Evolutionary conservation across 2,329 filamentous ascomycete species (phyloP), one percentile per base, ranked within the genome.

Genomic region (Neobulgaria alba): DNA sequence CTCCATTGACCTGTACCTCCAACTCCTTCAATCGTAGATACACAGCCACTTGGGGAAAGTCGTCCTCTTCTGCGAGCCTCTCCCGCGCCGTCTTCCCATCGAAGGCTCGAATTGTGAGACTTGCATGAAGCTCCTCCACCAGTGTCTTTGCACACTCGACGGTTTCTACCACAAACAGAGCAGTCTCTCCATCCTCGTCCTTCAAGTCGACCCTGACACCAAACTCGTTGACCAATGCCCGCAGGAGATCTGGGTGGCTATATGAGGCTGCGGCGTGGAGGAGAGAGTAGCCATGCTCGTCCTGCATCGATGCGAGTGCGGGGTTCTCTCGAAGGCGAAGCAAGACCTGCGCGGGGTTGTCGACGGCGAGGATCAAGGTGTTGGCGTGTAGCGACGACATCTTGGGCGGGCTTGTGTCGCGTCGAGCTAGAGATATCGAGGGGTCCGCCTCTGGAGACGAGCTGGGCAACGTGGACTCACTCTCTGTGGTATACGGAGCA

Each of bases 261-360:
- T 96, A 98, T 52, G 89, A 95, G 14, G 86, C 82, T 12, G 90
- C 87, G 38, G 92, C 92, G 63, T 98, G 92, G 36, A 96, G 69
- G 18, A 96, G 77, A 34, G 88, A 94, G 67, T 98, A 98, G 56
- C 92, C 92, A 57, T 95, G 84, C 45, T 83, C 79, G 63, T 98
- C 92, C 65, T 94, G 86, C 38, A 73, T 67, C 2, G 79, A 75
- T 39, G 92, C 90, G 39, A 94, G 69, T n/a, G 75, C 65, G 23
- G 87, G 85, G 52, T 87, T 75, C 46, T 79, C 68, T 48, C 76
- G 75, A 38, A 98, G 79, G 52, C 89, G 77, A 43, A 78, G 69
- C 47, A 95, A 69, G 40, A 98, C 77, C 33, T 75, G 71, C 31
- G 77, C 66, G 38, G 82, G 83, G 57, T 87, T 82, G 61, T 95